Conservation (phyloP, 305 asterid species). For the Striga hermonthica region DNA sequence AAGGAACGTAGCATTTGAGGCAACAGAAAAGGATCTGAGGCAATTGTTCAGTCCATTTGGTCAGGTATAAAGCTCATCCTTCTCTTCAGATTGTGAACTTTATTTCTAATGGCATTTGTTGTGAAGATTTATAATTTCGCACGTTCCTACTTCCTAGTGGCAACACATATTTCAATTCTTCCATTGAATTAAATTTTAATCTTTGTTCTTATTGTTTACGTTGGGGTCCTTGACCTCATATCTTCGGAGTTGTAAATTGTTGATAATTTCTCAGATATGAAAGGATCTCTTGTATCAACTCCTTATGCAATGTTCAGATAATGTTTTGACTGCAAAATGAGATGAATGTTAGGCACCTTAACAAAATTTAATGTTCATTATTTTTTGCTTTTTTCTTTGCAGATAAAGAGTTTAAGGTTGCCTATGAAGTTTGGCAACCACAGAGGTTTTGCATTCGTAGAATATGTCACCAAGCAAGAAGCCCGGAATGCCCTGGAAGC, state of each 20-base stretch:
- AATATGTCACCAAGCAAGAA: constrained; percentile 85
- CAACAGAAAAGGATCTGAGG: constrained; percentile 86
- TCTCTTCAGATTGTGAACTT: neutral
- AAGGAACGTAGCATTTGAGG: constrained; percentile 94
- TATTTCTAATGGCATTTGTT: neutral
- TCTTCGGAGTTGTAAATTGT: too few species aligned
- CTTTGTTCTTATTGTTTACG: too few species aligned
- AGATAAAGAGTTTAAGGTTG: constrained; percentile 80
- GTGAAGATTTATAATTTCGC: neutral
- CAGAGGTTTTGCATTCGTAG: constrained; percentile 93
- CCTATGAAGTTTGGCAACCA: constrained; percentile 78
- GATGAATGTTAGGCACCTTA: too few species aligned
- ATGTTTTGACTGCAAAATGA: too few species aligned
- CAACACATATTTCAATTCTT: constrained; percentile 15
- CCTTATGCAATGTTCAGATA: too few species aligned
- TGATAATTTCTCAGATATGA: too few species aligned
- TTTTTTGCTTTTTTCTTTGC: constrained; percentile 23
- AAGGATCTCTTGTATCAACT: too few species aligned
- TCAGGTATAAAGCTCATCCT: constrained; percentile 56
- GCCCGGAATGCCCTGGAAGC: constrained; percentile 77
- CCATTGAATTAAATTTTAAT: too few species aligned
- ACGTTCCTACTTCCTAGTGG: neutral
- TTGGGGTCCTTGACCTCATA: too few species aligned
- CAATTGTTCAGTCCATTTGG: constrained; percentile 82
- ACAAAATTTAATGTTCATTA: too few species aligned